Conservation (phyloP, 2,329 filamentous ascomycete genomes). For the Tolypocladium ovalisporum region DNA sequence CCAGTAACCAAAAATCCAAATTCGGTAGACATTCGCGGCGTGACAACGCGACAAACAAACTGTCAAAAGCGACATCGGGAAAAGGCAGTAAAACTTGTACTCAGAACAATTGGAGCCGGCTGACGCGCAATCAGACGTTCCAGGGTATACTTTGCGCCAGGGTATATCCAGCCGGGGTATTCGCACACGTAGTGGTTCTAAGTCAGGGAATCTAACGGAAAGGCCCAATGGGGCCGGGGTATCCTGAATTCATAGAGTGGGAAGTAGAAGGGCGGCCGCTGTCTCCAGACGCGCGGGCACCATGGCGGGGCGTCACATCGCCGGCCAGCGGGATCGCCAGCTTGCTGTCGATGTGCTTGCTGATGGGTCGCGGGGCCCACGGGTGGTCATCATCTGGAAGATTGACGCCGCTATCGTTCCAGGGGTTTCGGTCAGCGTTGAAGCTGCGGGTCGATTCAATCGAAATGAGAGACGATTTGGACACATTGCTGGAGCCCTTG, state of each 20-base stretch:
- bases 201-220: conserved; percentile 62
- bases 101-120: conserved; percentile 6
- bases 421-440: conserved; percentile 86
- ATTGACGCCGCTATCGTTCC: conserved; percentile 97
- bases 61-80: conserved; percentile 9
- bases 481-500: conserved; percentile 83
- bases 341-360: conserved; percentile 55
- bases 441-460: conserved; percentile 91
- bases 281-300: conserved; percentile 74
- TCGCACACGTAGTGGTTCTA: conserved; percentile 37
- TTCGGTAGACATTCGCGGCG: conserved; percentile 5
- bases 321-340: conserved; percentile 58
- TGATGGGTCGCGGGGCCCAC: conserved; percentile 51
- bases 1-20: conserved; percentile 8
- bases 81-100: conserved; percentile 9
- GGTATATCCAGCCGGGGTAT: conserved; percentile 57
- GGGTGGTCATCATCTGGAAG: conserved; percentile 76
- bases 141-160: conserved; percentile 49
- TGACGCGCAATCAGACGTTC: conserved; percentile 13
- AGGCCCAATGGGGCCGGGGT: conserved; percentile 84
- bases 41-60: conserved; percentile 3
- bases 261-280: conserved; percentile 88
- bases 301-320: conserved; percentile 75
- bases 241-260: conserved; percentile 92
- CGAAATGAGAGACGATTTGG: conserved; percentile 90